These are phyloP conservation scores for Chaetomium tenue DNA, from an alignment of 495 filamentous ascomycete species.

Conservation along the genomic window DNA sequence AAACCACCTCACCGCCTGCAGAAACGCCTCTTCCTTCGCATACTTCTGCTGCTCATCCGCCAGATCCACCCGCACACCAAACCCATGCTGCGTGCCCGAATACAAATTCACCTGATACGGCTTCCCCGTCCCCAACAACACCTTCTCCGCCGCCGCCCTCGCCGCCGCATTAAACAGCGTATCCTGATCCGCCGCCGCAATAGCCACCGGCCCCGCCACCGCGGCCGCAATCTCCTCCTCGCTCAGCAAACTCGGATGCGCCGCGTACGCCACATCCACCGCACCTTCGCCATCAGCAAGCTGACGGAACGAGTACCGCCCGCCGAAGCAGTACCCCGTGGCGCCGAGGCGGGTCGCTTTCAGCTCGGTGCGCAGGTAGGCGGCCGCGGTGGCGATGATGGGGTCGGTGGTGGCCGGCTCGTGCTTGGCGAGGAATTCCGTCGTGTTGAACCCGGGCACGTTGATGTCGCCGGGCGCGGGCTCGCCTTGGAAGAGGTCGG, in stretches of 20 bases:
- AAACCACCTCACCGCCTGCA: constrained; percentile 73
- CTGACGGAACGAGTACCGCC: constrained; percentile 45
- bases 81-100: constrained; percentile 66
- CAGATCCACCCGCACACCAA: constrained; percentile 63
- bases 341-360: constrained; percentile 62
- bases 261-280: constrained; percentile 62
- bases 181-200: constrained; percentile 70
- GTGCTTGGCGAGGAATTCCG: constrained; percentile 56
- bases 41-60: constrained; percentile 59
- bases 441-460: constrained; percentile 54
- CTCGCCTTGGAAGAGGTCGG: constrained; percentile 71
- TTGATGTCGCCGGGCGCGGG: constrained; percentile 49
- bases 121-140: constrained; percentile 26
- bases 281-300: constrained; percentile 36
- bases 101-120: constrained; percentile 68
- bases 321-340: constrained; percentile 64
- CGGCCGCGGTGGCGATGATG: constrained; percentile 59
- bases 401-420: constrained; percentile 57
- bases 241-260: constrained; percentile 67
- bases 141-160: constrained; percentile 53
- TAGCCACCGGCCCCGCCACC: constrained; percentile 61
- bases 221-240: constrained; percentile 62
- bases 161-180: constrained; percentile 59
- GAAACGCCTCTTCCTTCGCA: constrained; percentile 74
- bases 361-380: constrained; percentile 55